These are phyloP conservation scores for Solanum okadae DNA, from an alignment of 257 asterid species.

Conservation along the genomic window DNA sequence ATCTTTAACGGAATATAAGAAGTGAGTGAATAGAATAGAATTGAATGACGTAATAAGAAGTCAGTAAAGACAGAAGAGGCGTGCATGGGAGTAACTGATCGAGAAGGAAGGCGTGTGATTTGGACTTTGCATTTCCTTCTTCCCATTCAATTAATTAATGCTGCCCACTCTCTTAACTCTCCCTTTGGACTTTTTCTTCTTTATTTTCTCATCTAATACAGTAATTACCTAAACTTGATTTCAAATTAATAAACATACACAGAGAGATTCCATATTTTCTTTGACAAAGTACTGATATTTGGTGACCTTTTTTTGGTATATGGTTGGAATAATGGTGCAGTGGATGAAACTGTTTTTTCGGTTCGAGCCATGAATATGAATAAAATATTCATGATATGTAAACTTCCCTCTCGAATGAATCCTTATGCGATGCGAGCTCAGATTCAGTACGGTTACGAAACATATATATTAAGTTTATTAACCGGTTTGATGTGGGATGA, in stretches of 20 bases:
- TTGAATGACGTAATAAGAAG: not conserved
- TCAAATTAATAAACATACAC: not conserved
- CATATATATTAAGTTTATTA: too few relatives aligned
- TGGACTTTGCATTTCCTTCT: slow-evolving; percentile 10
- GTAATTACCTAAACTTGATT: not conserved
- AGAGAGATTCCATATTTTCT: not conserved
- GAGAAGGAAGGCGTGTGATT: slow-evolving; percentile 25
- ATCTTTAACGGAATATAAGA: not conserved
- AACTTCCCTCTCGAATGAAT: too few relatives aligned
- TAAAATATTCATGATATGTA: too few relatives aligned
- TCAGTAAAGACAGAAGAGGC: slow-evolving; percentile 12
- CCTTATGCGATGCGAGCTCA: too few relatives aligned
- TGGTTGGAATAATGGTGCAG: not conserved
- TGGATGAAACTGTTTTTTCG: too few relatives aligned
- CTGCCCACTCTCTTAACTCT: slow-evolving; percentile 4
- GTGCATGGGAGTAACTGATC: slow-evolving; percentile 27
- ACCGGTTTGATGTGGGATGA: not conserved
- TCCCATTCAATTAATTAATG: not conserved
- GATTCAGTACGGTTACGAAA: too few relatives aligned
- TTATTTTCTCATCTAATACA: not conserved
- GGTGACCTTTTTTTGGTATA: not conserved
- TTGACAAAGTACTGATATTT: not conserved
- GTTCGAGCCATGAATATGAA: not conserved
- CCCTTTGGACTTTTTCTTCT: not conserved
- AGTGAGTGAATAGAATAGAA: not conserved